Conservation (phyloP, 2,329 filamentous ascomycete genomes). For the Fusarium armeniacum region DNA sequence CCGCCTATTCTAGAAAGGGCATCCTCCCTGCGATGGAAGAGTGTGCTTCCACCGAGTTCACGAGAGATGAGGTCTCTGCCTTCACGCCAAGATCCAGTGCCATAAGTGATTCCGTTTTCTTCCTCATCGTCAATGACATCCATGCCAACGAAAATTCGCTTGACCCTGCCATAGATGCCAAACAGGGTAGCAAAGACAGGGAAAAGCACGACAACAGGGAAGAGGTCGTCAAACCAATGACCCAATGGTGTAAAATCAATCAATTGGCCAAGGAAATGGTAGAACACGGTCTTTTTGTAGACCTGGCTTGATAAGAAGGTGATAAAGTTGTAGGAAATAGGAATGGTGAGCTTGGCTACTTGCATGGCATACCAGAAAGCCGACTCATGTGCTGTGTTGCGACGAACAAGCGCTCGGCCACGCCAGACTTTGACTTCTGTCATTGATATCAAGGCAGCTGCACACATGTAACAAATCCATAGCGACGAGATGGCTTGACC, state of each 20-base stretch:
- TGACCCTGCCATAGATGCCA: slow-evolving; percentile 87
- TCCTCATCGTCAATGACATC: slow-evolving; percentile 82
- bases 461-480: slow-evolving; percentile 98
- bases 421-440: slow-evolving; percentile 98
- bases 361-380: slow-evolving; percentile 97
- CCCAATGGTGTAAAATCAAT: slow-evolving; percentile 88
- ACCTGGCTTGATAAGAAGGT: slow-evolving; percentile 84
- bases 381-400: slow-evolving; percentile 92
- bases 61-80: slow-evolving; percentile 91
- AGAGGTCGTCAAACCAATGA: slow-evolving; percentile 86
- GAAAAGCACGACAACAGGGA: slow-evolving; percentile 88
- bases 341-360: slow-evolving; percentile 91
- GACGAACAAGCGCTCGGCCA: slow-evolving; percentile 87
- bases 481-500: slow-evolving; percentile 86
- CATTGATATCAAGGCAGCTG: slow-evolving; percentile 87
- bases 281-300: slow-evolving; percentile 85
- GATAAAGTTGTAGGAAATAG: slow-evolving; percentile 95
- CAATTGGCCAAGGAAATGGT: slow-evolving; percentile 83
- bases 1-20: slow-evolving; percentile 55
- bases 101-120: slow-evolving; percentile 74
- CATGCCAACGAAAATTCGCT: slow-evolving; percentile 81
- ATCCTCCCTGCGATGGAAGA: slow-evolving; percentile 64
- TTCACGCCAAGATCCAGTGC: slow-evolving; percentile 89
- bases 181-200: slow-evolving; percentile 90
- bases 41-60: slow-evolving; percentile 77